Evolutionary conservation across 768 basidiomycete genomes (phyloP).

Genomic region (Lactarius indigo): DNA sequence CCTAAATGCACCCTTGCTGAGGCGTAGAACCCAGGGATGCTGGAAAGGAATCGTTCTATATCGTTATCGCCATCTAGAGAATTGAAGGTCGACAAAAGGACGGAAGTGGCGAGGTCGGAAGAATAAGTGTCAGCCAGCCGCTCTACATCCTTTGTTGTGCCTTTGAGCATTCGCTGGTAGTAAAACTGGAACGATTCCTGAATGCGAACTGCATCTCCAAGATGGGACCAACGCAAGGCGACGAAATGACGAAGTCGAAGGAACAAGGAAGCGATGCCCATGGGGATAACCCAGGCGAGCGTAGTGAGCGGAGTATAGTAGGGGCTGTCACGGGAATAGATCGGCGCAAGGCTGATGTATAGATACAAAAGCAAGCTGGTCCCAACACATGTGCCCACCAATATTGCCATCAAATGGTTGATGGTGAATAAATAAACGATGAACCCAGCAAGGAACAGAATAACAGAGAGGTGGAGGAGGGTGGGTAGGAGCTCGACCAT

Average conservation of each 20-base stretch:
- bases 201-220: background rate
- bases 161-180: background rate
- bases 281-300: background rate
- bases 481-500: background rate
- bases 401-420: background rate
- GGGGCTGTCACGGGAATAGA: background rate
- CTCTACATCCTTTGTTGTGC: conserved; percentile 1
- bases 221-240: background rate
- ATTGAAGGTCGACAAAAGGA: background rate
- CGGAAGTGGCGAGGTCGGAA: background rate
- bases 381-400: background rate
- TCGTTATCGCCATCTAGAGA: conserved; percentile 1
- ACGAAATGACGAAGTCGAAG: background rate
- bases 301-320: background rate
- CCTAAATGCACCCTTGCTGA: background rate
- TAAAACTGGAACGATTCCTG: background rate
- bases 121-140: background rate
- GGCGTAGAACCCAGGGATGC: conserved; percentile 6
- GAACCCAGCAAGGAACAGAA: conserved; percentile 3
- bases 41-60: background rate
- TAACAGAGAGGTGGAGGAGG: conserved; percentile 5
- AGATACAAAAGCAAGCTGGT: background rate
- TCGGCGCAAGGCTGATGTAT: background rate
- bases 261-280: background rate
- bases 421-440: background rate